These are phyloP conservation scores for Diversispora epigaea DNA, from an alignment of 192 early-diverging fungal genomes.

Conservation along the genomic window DNA sequence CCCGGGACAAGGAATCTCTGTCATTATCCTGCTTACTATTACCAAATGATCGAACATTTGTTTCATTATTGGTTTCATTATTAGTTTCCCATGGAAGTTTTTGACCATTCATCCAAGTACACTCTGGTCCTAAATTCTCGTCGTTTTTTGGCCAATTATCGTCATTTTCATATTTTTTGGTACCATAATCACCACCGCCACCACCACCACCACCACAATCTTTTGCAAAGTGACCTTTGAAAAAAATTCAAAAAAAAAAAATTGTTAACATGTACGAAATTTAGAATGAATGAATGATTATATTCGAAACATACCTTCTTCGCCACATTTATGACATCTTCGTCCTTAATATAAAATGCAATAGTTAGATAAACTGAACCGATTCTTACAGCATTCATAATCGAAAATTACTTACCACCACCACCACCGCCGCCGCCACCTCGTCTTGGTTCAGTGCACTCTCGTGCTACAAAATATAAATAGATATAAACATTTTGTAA, in stretches of 20 bases:
- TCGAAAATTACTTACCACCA: not conserved
- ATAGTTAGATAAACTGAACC: not conserved
- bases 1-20: not conserved
- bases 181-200: not conserved
- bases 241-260: too few relatives aligned
- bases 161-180: not conserved
- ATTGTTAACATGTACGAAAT: too few relatives aligned
- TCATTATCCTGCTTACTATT: not conserved
- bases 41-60: not conserved
- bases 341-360: not conserved
- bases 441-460: not conserved
- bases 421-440: not conserved
- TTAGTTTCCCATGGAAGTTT: too few relatives aligned
- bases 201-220: not conserved
- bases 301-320: not conserved
- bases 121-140: not conserved
- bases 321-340: conserved; percentile 9
- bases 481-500: not conserved
- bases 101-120: not conserved
- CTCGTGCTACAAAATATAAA: not conserved
- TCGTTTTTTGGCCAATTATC: not conserved
- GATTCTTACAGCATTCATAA: not conserved
- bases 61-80: not conserved
- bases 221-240: not conserved
- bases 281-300: too few relatives aligned